Conservation (phyloP, 768 basidiomycete genomes). For the Trametes coccinea region DNA sequence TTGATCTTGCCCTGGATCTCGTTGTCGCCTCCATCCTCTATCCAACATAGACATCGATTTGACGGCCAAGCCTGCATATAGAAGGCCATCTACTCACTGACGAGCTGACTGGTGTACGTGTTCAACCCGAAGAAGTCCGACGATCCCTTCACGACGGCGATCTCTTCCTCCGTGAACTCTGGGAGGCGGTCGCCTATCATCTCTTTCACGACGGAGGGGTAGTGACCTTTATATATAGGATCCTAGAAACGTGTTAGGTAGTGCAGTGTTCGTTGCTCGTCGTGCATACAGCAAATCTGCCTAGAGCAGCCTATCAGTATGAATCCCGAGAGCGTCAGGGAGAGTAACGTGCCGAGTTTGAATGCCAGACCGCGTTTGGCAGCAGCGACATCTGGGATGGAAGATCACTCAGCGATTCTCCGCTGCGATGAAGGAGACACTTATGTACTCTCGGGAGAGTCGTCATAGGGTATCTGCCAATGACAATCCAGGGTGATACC, state of each 20-base stretch:
- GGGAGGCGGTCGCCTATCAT: conserved; percentile 61
- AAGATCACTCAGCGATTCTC: neutral
- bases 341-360: conserved; percentile 36
- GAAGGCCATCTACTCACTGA: conserved; percentile 39
- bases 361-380: conserved; percentile 44
- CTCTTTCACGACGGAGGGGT: conserved; percentile 58
- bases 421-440: neutral
- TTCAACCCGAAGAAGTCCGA: conserved; percentile 77
- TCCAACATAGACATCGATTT: neutral
- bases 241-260: conserved; percentile 39
- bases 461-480: conserved; percentile 73
- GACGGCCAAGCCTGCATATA: neutral
- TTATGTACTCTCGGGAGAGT: conserved; percentile 61
- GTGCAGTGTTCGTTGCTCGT: too few relatives aligned
- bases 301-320: too few relatives aligned
- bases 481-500: conserved; percentile 81
- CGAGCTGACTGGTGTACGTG: conserved; percentile 68
- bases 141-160: conserved; percentile 57
- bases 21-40: conserved; percentile 59
- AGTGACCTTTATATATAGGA: conserved; percentile 71
- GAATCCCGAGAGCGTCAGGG: too few relatives aligned
- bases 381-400: conserved; percentile 38
- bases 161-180: conserved; percentile 56
- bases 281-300: too few relatives aligned
- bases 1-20: conserved; percentile 64